phyloP scores from a whole-genome alignment of 768 basidiomycete species.

The Trametes coccinea region DNA sequence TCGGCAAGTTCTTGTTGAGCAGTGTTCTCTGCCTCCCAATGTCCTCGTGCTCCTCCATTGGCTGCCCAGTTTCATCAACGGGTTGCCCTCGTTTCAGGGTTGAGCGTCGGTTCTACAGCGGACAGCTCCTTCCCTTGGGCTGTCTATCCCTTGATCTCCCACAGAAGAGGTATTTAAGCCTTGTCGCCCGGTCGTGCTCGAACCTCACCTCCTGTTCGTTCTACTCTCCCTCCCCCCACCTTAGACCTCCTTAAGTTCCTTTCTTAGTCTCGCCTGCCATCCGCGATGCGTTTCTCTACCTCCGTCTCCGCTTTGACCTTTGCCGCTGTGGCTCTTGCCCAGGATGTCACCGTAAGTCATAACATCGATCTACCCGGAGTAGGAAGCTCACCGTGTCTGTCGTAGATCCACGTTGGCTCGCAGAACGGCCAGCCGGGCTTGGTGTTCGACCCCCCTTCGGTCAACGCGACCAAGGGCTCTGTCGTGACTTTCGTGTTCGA shows the following conservation, averaged over 20 bases:
- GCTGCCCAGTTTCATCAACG: background rate
- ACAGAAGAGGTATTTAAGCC: conserved; percentile 7
- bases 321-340: conserved; percentile 25
- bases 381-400: background rate
- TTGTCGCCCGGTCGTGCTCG: background rate
- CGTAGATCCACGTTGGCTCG: conserved; percentile 43
- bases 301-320: conserved; percentile 19
- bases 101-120: conserved; percentile 6
- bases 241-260: background rate
- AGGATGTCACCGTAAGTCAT: conserved; percentile 22
- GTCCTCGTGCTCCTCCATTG: conserved; percentile 3
- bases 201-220: conserved; percentile 10
- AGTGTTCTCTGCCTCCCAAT: conserved; percentile 1
- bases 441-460: conserved; percentile 45
- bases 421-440: conserved; percentile 33
- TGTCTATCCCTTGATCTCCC: conserved; percentile 6
- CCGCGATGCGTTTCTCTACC: conserved; percentile 22
- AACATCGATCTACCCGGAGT: background rate
- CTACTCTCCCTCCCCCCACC: background rate
- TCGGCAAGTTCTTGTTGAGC: background rate
- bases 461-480: conserved; percentile 46
- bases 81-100: conserved; percentile 15
- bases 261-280: conserved; percentile 1
- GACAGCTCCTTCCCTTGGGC: conserved; percentile 6
- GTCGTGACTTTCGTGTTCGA: conserved; percentile 51